Percentiles rank a stretch among this genome's conserved stretches.
phyloP scores from a whole-genome alignment of 805 yeast genomes.

The Cyberlindnera maritima region DNA sequence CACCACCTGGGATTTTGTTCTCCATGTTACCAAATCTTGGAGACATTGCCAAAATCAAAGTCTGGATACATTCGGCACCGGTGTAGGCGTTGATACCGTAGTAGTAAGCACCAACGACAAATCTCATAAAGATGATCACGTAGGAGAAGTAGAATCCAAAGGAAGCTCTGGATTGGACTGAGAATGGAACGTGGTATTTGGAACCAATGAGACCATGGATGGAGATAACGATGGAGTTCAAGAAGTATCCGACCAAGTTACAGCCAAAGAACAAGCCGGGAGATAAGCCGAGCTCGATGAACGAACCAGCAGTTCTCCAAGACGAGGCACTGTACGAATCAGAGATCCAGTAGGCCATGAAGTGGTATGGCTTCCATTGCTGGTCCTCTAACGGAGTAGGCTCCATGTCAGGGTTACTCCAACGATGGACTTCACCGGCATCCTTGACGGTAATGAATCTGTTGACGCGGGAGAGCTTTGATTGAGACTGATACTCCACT shows the following conservation, averaged over 20 bases:
- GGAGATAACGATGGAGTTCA: slow-evolving; percentile 11
- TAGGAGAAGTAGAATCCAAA: slow-evolving; percentile 18
- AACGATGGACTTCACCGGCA: slow-evolving; percentile 1
- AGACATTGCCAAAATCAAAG: slow-evolving; percentile 16
- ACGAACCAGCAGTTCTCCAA: slow-evolving; percentile 18
- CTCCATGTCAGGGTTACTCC: slow-evolving; percentile 16
- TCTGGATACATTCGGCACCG: slow-evolving; percentile 18
- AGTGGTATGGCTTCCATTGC: slow-evolving; percentile 16
- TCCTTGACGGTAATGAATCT: slow-evolving; percentile 1
- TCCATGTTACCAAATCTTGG: slow-evolving; percentile 16
- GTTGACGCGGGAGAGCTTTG: not conserved
- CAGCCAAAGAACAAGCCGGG: slow-evolving; percentile 16
- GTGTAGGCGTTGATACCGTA: slow-evolving; percentile 19
- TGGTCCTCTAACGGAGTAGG: slow-evolving; percentile 16
- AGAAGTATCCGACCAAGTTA: slow-evolving; percentile 11
- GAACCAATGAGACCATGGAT: slow-evolving; percentile 16
- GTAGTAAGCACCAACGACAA: slow-evolving; percentile 18
- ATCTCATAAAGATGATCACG: slow-evolving; percentile 12
- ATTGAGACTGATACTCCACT: not conserved
- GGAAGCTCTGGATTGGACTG: slow-evolving; percentile 15
- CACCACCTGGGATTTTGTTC: slow-evolving; percentile 6
- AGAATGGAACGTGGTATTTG: slow-evolving; percentile 17
- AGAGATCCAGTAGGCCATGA: slow-evolving; percentile 17
- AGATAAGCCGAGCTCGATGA: slow-evolving; percentile 14
- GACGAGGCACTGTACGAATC: slow-evolving; percentile 18